Evolutionary conservation across 306 rosid species (phyloP).

Genomic region (Gynostemma pentaphyllum): DNA sequence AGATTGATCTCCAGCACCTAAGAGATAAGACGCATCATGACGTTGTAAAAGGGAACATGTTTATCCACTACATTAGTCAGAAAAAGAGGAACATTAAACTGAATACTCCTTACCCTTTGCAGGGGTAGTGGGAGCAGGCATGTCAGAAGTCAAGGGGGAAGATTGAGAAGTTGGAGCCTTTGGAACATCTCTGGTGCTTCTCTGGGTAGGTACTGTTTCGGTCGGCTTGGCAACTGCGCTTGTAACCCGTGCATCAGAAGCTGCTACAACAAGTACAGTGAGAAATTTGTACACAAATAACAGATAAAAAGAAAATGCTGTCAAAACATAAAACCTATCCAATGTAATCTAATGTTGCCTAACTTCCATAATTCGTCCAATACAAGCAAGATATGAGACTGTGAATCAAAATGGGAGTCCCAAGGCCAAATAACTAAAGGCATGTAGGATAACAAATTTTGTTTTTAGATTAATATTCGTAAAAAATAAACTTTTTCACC

Average conservation of each 20-base stretch:
- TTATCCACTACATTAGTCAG: not conserved
- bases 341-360: conserved; percentile 1
- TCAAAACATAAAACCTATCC: conserved; percentile 9
- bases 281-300: not conserved
- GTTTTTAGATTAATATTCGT: no score
- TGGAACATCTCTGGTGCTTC: conserved; percentile 43
- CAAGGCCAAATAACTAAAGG: not conserved
- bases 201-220: conserved; percentile 41
- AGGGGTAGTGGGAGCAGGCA: conserved; percentile 32
- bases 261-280: conserved; percentile 27
- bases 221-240: conserved; percentile 42
- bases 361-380: not conserved
- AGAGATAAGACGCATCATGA: conserved; percentile 11
- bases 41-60: not conserved
- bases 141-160: conserved; percentile 37
- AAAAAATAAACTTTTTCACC: no score
- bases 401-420: not conserved
- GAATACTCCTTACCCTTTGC: conserved; percentile 41
- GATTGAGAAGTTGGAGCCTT: conserved; percentile 62
- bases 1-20: conserved; percentile 53
- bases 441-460: no score
- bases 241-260: conserved; percentile 32
- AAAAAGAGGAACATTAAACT: not conserved
- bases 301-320: not conserved
- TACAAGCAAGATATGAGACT: not conserved